Evolutionary conservation across 306 rosid species (phyloP).

Genomic region (Cicer bijugum): DNA sequence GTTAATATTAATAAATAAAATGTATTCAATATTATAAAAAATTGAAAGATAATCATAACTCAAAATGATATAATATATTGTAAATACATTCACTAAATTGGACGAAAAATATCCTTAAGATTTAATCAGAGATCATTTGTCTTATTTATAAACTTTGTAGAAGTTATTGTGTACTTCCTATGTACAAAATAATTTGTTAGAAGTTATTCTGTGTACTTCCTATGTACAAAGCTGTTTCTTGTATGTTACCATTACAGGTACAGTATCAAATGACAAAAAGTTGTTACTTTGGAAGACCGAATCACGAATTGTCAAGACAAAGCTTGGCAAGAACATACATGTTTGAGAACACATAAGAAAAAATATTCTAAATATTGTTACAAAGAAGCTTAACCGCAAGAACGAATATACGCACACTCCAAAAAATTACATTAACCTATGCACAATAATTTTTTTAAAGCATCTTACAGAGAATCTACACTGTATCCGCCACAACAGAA

Average conservation of each 20-base stretch:
- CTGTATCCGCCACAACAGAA: too few relatives aligned
- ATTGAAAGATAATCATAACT: not conserved
- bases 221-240: not conserved
- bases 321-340: not conserved
- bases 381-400: not conserved
- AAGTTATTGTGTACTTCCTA: not conserved
- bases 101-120: not conserved
- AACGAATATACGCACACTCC: conserved; percentile 4
- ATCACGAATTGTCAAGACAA: not conserved
- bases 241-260: not conserved
- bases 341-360: not conserved
- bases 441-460: conserved; percentile 16
- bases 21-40: not conserved
- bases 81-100: not conserved
- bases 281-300: not conserved
- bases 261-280: not conserved
- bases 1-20: not conserved
- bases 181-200: not conserved
- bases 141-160: not conserved
- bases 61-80: not conserved
- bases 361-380: conserved; percentile 1
- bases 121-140: not conserved
- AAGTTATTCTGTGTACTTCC: not conserved
- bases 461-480: conserved; percentile 13
- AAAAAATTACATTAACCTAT: conserved; percentile 25